Conservation (phyloP, 768 basidiomycete species). For the Kwoniella dendrophila region DNA sequence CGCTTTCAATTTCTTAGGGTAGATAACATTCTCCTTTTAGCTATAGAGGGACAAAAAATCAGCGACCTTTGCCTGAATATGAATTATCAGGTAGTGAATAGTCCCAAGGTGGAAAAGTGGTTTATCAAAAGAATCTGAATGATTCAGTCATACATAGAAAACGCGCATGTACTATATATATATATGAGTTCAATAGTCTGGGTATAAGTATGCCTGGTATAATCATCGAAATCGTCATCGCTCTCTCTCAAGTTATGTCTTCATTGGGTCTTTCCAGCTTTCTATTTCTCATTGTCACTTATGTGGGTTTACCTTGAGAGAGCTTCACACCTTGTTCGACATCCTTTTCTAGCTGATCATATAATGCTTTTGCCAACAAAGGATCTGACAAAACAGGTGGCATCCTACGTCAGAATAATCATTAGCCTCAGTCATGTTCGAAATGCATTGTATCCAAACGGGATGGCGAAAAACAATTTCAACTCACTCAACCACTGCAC, state of each 20-base stretch:
- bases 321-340: constrained; percentile 45
- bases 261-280: not conserved
- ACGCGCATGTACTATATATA: no score
- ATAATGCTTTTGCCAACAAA: constrained; percentile 32
- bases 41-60: no score
- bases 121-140: no score
- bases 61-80: no score
- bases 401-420: constrained; percentile 14
- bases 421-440: not conserved
- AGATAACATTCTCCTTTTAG: constrained; percentile 10
- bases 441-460: not conserved
- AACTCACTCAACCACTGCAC: constrained; percentile 45
- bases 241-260: not conserved
- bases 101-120: no score
- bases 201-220: no score
- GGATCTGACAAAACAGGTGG: constrained; percentile 44
- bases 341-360: constrained; percentile 42
- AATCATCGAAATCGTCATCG: no score
- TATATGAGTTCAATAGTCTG: no score
- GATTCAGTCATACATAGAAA: no score
- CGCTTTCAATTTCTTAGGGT: constrained; percentile 97
- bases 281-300: constrained; percentile 3
- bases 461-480: not conserved
- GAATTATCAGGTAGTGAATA: no score
- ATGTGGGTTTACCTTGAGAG: constrained; percentile 1